phyloP scores from a whole-genome alignment of 2,329 filamentous ascomycete species.

The Calonectria crousiana region DNA sequence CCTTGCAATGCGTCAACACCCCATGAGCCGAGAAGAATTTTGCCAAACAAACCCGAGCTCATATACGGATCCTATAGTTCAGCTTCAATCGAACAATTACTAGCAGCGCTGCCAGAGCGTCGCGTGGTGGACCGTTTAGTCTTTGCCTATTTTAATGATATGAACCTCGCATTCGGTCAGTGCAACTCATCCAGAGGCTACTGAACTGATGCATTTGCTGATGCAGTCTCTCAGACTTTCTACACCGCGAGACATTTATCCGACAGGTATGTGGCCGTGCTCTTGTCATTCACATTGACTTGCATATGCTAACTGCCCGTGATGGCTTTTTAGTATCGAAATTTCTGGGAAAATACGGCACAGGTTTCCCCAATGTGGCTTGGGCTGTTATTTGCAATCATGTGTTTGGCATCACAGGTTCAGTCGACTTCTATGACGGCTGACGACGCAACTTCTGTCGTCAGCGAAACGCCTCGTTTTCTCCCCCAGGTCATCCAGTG shows the following conservation, averaged over 20 bases:
- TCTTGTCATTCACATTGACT: not conserved
- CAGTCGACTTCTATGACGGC: not conserved
- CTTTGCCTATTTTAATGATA: constrained; percentile 15
- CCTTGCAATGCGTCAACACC: not conserved
- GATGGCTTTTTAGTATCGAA: constrained; percentile 4
- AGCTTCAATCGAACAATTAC: not conserved
- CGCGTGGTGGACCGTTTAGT: constrained; percentile 13
- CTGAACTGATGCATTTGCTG: too few species aligned
- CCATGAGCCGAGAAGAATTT: not conserved
- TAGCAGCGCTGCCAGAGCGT: constrained; percentile 7
- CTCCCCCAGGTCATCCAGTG: constrained; percentile 19
- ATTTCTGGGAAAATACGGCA: constrained; percentile 8
- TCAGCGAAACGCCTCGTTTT: not conserved
- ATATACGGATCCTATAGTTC: not conserved
- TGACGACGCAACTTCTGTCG: not conserved
- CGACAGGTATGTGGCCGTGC: not conserved
- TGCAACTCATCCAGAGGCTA: not conserved
- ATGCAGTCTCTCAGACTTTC: not conserved
- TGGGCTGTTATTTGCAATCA: constrained; percentile 12
- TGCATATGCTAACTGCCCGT: not conserved
- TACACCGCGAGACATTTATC: constrained; percentile 8
- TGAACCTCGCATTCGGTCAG: constrained; percentile 15
- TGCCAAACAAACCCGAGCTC: not conserved
- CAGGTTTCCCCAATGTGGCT: constrained; percentile 19
- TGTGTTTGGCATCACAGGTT: constrained; percentile 9